Evolutionary conservation across 192 early-diverging fungal species (phyloP), one percentile per base, ranked within the genome.

Genomic region (Coemansia asiatica): DNA sequence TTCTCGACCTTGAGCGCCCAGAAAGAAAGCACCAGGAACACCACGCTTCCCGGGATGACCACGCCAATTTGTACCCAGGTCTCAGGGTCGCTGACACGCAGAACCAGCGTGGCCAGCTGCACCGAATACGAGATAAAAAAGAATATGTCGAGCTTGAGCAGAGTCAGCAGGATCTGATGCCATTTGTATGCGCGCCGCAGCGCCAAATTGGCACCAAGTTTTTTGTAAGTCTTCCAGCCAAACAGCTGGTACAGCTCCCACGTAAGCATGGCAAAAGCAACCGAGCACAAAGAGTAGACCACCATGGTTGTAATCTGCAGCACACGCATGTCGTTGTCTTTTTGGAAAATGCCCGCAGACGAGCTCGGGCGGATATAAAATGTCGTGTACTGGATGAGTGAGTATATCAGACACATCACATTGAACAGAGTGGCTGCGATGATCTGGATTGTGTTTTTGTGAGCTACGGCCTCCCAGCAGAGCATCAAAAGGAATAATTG

Each of bases 381-480:
- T 15, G 80, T 82, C 51, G 80, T 82, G 67, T 81, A 84, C 78
- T 84, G 82, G 58, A 84, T 84, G 15, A 84, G 72, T 63, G 82
- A 74, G 72, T 86, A 88, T 16, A 81, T 62, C 53, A 77, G 74
- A 28, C 84, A 85, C 68, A 88, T 72, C 28, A 82, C 63, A 53
- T 88, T 88, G 56, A 88, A 88, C 36, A 85, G 63, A 15, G 85
- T 86, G 5, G 85, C 82, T 0, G 87, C 85, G 51, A 93, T 87
- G 48, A 94, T 88, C 68, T 97, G 94, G 64, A 97, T 94, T 22
- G 94, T 93, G 81, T 97, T 97, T 73, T 94, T 87, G 79, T 94
- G 88, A 62, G 86, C 90, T 51, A 97, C 88, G 85, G 95, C 95
- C 82, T 97, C 95, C 76, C 89, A 87, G 73, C 88, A 86, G 54